Evolutionary conservation across 2,329 filamentous ascomycete species (phyloP), one percentile per base, ranked within the genome.

Genomic region (Exophiala sp.): DNA sequence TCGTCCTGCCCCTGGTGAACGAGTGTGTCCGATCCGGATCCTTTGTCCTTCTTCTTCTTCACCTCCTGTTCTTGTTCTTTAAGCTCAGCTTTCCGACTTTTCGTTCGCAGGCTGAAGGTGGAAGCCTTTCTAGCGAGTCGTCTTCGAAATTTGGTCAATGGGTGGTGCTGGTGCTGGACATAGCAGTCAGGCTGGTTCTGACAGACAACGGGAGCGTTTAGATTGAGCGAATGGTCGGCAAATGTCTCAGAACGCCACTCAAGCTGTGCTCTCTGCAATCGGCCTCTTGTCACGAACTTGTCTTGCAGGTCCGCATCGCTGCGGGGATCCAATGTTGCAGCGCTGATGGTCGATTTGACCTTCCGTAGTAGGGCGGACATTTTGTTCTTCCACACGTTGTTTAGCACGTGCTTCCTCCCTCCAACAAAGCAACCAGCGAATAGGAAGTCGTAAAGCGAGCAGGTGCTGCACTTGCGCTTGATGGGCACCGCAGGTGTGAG

Each of bases 341-440:
- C 43, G 34, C 35, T 34, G 10, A 55, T 47, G 37, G 52, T 55
- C 10, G 57, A 59, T 39, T 40, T 56, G 52, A 54, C 48, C 44
- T 47, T 56, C 51, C 58, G 58, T 57, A 58, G 51, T 53, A 56
- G 45, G 42, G 52, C 46, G 11, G 53, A 50, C 53, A 56, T 56
- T n/a, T 38, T 42, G n/a, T 4, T 19, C 22, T 7, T 14, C 14
- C 11, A 35, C 23, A 21, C 24, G 47, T 34, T 44, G 13, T 34
- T 37, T 3, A 19, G 41, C 47, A 50, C 47, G 47, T 50, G 47
- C 35, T 13, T 6, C 8, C 7, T 30, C 4, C 13, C 22, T 37
- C 8, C 14, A 18, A 3, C 14, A 18, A 37, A 37, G 19, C 16
- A 41, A 46, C 21, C 19, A 9, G 19, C 19, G 35, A 49, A 42